Conservation (phyloP, 1,284 basidiomycete genomes). For the Leccinum subatratum region DNA sequence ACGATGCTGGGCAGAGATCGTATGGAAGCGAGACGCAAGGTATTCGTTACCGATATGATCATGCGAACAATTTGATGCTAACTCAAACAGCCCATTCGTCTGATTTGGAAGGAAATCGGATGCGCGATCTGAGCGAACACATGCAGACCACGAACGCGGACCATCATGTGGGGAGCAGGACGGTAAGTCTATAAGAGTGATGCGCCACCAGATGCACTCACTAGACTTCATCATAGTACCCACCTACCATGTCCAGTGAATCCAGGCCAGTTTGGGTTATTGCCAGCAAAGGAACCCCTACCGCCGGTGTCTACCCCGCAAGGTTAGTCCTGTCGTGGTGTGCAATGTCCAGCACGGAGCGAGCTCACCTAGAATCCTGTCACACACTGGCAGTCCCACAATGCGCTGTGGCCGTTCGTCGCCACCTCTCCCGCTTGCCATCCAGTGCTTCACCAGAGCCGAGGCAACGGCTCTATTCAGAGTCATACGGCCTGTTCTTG, state of each 20-base stretch:
- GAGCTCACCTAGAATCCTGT: neutral
- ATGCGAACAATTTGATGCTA: too few species aligned
- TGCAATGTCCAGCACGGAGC: neutral
- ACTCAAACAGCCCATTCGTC: too few species aligned
- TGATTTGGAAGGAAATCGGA: too few species aligned
- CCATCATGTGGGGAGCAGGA: too few species aligned
- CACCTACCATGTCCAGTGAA: neutral
- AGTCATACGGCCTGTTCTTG: neutral
- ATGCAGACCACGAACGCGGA: too few species aligned
- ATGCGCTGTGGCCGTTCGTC: neutral
- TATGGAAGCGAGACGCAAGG: too few species aligned
- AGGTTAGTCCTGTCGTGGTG: neutral
- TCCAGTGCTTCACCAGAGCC: neutral
- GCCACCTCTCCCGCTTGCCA: neutral
- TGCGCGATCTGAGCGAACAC: too few species aligned
- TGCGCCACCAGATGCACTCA: neutral
- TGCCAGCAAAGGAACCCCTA: neutral
- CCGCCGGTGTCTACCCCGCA: neutral
- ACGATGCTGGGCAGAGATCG: too few species aligned
- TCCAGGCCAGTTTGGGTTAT: neutral
- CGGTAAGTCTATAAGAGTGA: neutral
- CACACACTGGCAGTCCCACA: neutral
- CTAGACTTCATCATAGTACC: neutral
- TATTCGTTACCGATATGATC: too few species aligned
- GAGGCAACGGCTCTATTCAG: neutral